These are phyloP conservation scores for Beauveria brongniartii DNA, from an alignment of 2,329 filamentous ascomycete species.

Conservation along the genomic window DNA sequence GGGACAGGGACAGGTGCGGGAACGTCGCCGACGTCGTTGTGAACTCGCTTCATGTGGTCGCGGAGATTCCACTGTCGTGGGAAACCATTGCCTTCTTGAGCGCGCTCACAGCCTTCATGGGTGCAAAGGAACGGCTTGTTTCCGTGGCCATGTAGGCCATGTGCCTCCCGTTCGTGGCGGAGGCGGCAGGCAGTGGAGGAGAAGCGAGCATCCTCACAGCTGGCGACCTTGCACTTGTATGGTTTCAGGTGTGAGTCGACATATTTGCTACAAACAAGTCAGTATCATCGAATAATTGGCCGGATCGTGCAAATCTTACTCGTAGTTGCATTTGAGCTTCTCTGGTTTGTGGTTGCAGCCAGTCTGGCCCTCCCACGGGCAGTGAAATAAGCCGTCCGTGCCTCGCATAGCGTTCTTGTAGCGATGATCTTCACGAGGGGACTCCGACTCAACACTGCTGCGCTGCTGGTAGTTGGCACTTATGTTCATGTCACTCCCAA, in stretches of 20 bases:
- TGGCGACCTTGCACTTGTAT: conserved; percentile 82
- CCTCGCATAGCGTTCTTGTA: conserved; percentile 60
- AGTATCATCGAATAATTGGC: conserved; percentile 14
- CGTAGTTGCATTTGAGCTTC: conserved; percentile 98
- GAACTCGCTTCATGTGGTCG: conserved; percentile 95
- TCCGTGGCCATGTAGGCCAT: conserved; percentile 91
- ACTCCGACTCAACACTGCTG: conserved; percentile 12
- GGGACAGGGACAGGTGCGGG: conserved; percentile 34
- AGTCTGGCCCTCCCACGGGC: conserved; percentile 68
- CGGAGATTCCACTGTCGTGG: conserved; percentile 91
- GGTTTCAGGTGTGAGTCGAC: conserved; percentile 95
- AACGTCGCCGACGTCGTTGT: conserved; percentile 49
- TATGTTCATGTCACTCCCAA: conserved; percentile 1
- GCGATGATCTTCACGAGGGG: conserved; percentile 32
- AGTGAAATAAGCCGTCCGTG: conserved; percentile 81
- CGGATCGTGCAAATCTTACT: conserved; percentile 52
- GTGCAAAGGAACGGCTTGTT: conserved; percentile 87
- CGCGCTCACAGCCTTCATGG: conserved; percentile 80
- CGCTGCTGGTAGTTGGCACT: conserved; percentile 5
- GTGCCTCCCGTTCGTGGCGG: conserved; percentile 89
- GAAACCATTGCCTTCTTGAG: conserved; percentile 76
- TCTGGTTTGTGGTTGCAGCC: conserved; percentile 84
- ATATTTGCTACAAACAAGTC: conserved; percentile 65
- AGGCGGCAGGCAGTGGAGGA: conserved; percentile 93
- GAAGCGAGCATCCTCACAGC: conserved; percentile 80